Conservation (phyloP, 2,329 filamentous ascomycete species). For the Fusarium austroafricanum region DNA sequence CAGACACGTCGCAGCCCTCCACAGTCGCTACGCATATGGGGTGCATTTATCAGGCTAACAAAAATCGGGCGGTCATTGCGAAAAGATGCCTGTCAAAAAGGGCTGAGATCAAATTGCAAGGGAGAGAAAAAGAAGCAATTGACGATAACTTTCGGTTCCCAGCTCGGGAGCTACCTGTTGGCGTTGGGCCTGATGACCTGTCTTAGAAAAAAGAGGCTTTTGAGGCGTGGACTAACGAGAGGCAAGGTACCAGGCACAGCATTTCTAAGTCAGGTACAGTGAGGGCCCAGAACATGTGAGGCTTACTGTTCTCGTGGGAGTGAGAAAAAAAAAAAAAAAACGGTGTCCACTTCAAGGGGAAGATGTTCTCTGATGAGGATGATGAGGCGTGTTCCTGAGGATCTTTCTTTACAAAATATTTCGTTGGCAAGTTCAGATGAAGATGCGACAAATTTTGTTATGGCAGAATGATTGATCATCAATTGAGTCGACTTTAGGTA, state of each 20-base stretch:
- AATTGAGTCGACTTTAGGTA: conserved; percentile 15
- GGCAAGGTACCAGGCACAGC: conserved; percentile 35
- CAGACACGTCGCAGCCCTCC: conserved; percentile 10
- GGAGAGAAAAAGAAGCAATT: conserved; percentile 11
- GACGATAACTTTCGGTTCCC: conserved; percentile 5
- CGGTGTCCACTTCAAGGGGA: conserved; percentile 11
- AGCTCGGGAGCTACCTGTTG: conserved; percentile 33
- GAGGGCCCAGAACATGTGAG: conserved; percentile 17
- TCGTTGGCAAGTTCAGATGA: conserved; percentile 19
- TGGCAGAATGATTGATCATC: background rate
- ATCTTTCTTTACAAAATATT: conserved; percentile 9
- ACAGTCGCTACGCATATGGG: conserved; percentile 8
- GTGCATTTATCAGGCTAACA: conserved; percentile 3
- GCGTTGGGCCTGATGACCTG: conserved; percentile 27
- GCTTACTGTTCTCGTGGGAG: conserved; percentile 4
- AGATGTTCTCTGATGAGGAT: background rate
- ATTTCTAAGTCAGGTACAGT: conserved; percentile 12
- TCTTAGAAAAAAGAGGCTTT: conserved; percentile 23
- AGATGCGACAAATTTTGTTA: background rate
- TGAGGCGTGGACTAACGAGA: conserved; percentile 14
- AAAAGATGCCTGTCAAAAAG: conserved; percentile 5
- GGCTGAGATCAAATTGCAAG: conserved; percentile 12
- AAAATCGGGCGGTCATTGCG: conserved; percentile 7
- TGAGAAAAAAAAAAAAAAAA: conserved; percentile 4
- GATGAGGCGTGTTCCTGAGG: background rate